Percentiles rank a stretch among this genome's conserved stretches.
phyloP scores from a whole-genome alignment of 2,329 filamentous ascomycete genomes.

The Ascochyta fabae region DNA sequence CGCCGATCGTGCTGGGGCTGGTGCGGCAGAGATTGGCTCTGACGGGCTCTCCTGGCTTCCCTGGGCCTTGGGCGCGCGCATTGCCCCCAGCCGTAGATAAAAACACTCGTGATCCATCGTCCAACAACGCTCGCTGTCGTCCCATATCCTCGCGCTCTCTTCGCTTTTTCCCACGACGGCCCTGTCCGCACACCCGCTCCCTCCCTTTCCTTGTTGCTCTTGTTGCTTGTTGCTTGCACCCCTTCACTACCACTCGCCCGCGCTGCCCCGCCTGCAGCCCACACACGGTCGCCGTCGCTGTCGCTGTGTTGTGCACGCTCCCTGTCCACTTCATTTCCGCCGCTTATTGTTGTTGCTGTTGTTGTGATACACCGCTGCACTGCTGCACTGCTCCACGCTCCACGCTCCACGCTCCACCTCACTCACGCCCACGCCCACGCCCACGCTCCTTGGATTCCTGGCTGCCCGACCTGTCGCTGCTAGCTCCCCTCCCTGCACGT shows the following conservation, averaged over 20 bases:
- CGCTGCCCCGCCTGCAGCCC: slow-evolving; percentile 8
- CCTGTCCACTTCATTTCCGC: neutral
- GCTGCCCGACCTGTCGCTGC: too few relatives aligned
- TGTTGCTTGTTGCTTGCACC: neutral
- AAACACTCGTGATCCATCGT: slow-evolving; percentile 1
- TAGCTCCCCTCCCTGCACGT: slow-evolving; percentile 3
- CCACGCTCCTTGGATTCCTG: neutral
- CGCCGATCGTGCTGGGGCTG: slow-evolving; percentile 1
- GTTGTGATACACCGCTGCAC: slow-evolving; percentile 7
- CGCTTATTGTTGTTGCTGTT: neutral
- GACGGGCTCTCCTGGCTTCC: too few relatives aligned
- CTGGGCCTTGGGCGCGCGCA: neutral
- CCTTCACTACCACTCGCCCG: neutral
- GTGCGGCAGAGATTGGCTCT: slow-evolving; percentile 3
- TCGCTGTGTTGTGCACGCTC: slow-evolving; percentile 9
- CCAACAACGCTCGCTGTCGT: neutral
- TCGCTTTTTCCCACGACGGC: slow-evolving; percentile 16
- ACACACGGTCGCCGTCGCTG: neutral
- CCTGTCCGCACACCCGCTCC: slow-evolving; percentile 7
- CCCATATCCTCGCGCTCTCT: slow-evolving; percentile 14
- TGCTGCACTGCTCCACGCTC: slow-evolving; percentile 7
- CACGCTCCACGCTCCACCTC: neutral
- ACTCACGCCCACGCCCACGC: too few relatives aligned
- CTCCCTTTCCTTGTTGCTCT: slow-evolving; percentile 2
- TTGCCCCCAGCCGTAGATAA: slow-evolving; percentile 1